These are phyloP conservation scores for Ophiostoma perfectum DNA, from an alignment of 2,329 filamentous ascomycete genomes.

Conservation along the genomic window DNA sequence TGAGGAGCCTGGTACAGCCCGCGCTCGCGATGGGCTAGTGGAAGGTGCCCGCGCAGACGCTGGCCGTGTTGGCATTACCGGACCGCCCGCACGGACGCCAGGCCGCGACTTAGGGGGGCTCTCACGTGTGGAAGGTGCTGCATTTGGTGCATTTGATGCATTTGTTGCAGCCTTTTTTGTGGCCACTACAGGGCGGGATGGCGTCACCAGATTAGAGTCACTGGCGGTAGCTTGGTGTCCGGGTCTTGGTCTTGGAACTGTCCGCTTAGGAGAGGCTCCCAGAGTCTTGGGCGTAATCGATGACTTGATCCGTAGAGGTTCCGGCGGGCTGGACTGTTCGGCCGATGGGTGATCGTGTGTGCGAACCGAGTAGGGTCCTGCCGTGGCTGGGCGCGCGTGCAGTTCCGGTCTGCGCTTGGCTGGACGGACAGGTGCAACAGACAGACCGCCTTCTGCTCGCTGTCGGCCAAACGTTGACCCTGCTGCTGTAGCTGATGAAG, in stretches of 20 bases:
- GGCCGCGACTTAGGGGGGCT: constrained; percentile 35
- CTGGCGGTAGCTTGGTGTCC: constrained; percentile 47
- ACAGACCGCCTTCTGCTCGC: constrained; percentile 49
- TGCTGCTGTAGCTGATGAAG: not conserved
- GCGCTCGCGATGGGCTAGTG: constrained; percentile 15
- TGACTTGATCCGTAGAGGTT: constrained; percentile 42
- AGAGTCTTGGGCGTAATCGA: constrained; percentile 46
- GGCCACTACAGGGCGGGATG: constrained; percentile 35
- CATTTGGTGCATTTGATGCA: not conserved
- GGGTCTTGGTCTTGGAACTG: constrained; percentile 42
- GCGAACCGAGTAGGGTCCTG: constrained; percentile 59
- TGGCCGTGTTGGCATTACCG: constrained; percentile 9
- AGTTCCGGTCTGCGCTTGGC: constrained; percentile 54
- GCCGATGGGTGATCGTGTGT: constrained; percentile 42
- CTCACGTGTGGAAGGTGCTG: constrained; percentile 21
- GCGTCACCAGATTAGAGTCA: constrained; percentile 47
- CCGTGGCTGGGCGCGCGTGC: constrained; percentile 56
- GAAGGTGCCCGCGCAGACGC: constrained; percentile 1
- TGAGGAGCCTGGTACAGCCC: not conserved
- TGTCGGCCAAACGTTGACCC: constrained; percentile 32
- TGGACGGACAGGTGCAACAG: constrained; percentile 59
- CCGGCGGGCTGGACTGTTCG: constrained; percentile 44
- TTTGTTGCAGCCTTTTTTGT: constrained; percentile 26
- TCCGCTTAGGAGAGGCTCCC: constrained; percentile 49
- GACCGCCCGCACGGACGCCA: constrained; percentile 10